Conservation (phyloP, 2,329 filamentous ascomycete genomes). For the Fusarium chlamydosporum region DNA sequence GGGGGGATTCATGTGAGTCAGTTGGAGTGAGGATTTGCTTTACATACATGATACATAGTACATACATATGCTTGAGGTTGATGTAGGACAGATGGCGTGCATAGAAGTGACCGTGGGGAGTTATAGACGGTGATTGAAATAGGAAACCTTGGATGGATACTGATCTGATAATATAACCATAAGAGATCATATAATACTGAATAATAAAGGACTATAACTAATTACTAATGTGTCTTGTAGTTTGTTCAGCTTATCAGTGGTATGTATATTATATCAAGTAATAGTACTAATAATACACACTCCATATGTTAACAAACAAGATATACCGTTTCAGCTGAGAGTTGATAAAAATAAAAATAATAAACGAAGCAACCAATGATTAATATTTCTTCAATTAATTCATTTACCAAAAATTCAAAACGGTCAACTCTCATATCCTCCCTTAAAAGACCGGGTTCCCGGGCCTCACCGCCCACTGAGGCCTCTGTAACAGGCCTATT, state of each 20-base stretch:
- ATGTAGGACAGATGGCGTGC: constrained; percentile 35
- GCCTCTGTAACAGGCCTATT: constrained; percentile 37
- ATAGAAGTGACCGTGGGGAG: constrained; percentile 18
- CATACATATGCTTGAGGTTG: constrained; percentile 10
- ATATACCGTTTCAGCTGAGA: constrained; percentile 23
- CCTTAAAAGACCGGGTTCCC: constrained; percentile 39
- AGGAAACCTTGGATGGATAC: neutral
- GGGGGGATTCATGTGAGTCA: constrained; percentile 37
- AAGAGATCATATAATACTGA: neutral
- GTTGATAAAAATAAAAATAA: neutral
- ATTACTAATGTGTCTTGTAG: neutral
- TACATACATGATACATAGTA: neutral
- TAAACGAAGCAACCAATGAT: constrained; percentile 22
- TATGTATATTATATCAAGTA: neutral
- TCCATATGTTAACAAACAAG: neutral
- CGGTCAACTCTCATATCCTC: constrained; percentile 8
- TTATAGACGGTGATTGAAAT: constrained; percentile 18
- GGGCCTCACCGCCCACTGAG: constrained; percentile 47
- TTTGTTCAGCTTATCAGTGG: neutral
- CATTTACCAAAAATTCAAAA: neutral
- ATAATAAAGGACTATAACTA: neutral
- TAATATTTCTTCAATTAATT: constrained; percentile 15
- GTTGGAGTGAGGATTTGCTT: constrained; percentile 25
- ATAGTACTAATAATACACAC: neutral
- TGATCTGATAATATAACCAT: accelerated